Evolutionary conservation across 805 yeast species (phyloP), one percentile per base, ranked within the genome.

Genomic region (Cyberlindnera xishuangbannaensis): DNA sequence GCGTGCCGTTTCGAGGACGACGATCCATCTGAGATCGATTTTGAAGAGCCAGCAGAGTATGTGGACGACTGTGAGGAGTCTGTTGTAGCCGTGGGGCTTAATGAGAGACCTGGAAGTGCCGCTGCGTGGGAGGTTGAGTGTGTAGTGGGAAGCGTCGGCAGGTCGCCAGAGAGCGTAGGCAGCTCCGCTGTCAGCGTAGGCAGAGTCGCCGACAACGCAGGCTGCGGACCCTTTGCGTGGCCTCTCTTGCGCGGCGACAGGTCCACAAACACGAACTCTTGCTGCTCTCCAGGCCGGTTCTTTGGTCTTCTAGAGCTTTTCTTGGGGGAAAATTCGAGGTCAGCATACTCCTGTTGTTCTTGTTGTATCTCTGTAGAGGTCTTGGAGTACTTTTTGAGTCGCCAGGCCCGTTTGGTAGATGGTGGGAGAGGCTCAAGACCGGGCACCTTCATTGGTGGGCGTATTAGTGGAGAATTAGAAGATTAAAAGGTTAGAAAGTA

Each of bases 181-280:
- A n/a, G n/a, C n/a, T n/a, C n/a, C n/a, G n/a, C n/a, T n/a, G n/a
- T n/a, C n/a, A n/a, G n/a, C n/a, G n/a, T n/a, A n/a, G n/a, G n/a
- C n/a, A n/a, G n/a, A n/a, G n/a, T n/a, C n/a, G n/a, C n/a, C n/a
- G n/a, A n/a, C n/a, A n/a, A n/a, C n/a, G n/a, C n/a, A n/a, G n/a
- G n/a, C n/a, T n/a, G n/a, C n/a, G n/a, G n/a, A n/a, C n/a, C n/a
- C n/a, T n/a, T n/a, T n/a, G n/a, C n/a, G n/a, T n/a, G n/a, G n/a
- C n/a, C n/a, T n/a, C 45, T 50, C 48, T 51, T 53, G 15, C 35
- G 44, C 11, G 57, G 57, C 3, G 55, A 50, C 6, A 53, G 25
- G 28, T 53, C 55, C 10, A 53, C 55, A 33, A 53, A 53, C 12
- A 53, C 56, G 29, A 50, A 53, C 33, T 53, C 51, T 21, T 49